phyloP scores from a whole-genome alignment of 495 filamentous ascomycete species.

The Aspergillus asperescens region DNA sequence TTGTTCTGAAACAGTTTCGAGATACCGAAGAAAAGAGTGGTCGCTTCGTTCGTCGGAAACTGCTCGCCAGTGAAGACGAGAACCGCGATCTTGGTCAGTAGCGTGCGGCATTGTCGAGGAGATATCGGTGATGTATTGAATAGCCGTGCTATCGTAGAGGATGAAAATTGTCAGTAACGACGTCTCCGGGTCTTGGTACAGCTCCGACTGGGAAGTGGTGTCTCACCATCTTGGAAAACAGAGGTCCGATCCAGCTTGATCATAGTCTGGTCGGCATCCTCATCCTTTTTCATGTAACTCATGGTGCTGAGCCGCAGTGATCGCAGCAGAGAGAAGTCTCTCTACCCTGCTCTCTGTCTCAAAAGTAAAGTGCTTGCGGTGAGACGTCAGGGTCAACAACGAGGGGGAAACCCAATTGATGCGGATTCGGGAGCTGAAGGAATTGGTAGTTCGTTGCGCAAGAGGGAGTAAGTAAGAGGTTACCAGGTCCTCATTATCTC shows the following conservation, averaged over 20 bases:
- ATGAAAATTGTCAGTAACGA: slow-evolving; percentile 15
- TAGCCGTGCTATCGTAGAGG: slow-evolving; percentile 65
- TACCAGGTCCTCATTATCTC: slow-evolving; percentile 34
- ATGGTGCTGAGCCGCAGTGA: slow-evolving; percentile 50
- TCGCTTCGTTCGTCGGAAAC: slow-evolving; percentile 96
- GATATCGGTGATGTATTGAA: slow-evolving; percentile 97
- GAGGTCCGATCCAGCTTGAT: slow-evolving; percentile 97
- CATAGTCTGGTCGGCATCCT: slow-evolving; percentile 88
- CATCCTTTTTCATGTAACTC: slow-evolving; percentile 98
- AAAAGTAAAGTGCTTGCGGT: slow-evolving; percentile 10
- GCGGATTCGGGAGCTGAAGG: slow-evolving; percentile 22
- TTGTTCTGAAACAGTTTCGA: slow-evolving; percentile 99
- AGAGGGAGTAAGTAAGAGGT: slow-evolving; percentile 16
- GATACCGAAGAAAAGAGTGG: slow-evolving; percentile 97
- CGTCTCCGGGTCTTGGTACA: neutral
- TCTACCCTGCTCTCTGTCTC: slow-evolving; percentile 5
- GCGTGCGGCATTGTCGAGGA: slow-evolving; percentile 88
- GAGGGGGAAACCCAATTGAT: slow-evolving; percentile 24
- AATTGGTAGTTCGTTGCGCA: slow-evolving; percentile 22
- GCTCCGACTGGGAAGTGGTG: slow-evolving; percentile 17
- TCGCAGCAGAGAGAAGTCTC: slow-evolving; percentile 31
- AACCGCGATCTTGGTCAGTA: slow-evolving; percentile 95
- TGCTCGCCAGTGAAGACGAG: slow-evolving; percentile 95
- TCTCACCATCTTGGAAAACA: slow-evolving; percentile 96
- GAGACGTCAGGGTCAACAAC: slow-evolving; percentile 23